These are phyloP conservation scores for Aspergillus bridgeri DNA, from an alignment of 495 filamentous ascomycete species.

Conservation along the genomic window DNA sequence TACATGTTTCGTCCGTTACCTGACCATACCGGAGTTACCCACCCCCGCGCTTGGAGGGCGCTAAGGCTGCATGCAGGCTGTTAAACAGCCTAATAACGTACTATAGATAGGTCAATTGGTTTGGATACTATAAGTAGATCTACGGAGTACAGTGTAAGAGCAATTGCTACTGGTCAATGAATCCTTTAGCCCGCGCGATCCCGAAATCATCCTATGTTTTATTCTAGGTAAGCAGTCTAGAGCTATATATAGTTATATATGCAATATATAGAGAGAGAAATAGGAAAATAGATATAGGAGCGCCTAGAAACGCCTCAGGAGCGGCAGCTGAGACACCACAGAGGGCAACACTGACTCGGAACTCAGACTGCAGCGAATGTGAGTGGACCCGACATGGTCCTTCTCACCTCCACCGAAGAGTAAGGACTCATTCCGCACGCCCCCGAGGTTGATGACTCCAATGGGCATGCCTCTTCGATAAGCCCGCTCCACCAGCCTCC, in stretches of 20 bases:
- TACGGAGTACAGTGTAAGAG: not conserved
- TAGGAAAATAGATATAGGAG: no score
- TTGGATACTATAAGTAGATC: no score
- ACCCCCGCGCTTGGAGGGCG: not conserved
- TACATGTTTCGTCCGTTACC: not conserved
- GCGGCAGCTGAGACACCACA: constrained; percentile 31
- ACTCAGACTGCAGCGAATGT: constrained; percentile 40
- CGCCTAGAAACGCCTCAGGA: constrained; percentile 1
- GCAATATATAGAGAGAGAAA: no score
- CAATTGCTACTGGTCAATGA: not conserved
- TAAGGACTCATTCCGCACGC: constrained; percentile 71
- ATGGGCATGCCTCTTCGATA: constrained; percentile 80
- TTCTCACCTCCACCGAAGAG: constrained; percentile 54
- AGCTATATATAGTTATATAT: no score
- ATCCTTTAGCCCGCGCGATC: not conserved
- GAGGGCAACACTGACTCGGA: constrained; percentile 36
- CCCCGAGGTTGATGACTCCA: constrained; percentile 78
- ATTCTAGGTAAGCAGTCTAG: no score
- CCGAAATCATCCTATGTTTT: no score
- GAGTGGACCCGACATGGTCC: constrained; percentile 11
- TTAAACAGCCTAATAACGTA: no score
- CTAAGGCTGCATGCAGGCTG: no score
- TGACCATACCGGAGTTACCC: not conserved
- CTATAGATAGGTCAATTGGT: no score
- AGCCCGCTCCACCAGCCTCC: constrained; percentile 80